Percentiles rank a stretch among this genome's conserved stretches.
Conservation (phyloP, 805 yeast species). For the Candida chilensis region DNA sequence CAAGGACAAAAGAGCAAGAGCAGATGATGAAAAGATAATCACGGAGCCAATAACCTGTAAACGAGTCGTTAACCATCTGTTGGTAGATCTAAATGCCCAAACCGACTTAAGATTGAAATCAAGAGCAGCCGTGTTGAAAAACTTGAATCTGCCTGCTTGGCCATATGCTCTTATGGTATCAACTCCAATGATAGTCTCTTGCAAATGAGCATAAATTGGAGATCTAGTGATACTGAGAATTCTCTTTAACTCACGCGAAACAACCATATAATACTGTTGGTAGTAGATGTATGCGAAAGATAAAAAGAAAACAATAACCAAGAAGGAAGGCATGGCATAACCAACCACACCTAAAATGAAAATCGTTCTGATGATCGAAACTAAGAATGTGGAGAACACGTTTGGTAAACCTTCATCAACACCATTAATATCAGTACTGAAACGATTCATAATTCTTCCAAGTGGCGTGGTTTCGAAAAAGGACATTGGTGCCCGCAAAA, state of each 20-base stretch:
- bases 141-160: slow-evolving; percentile 56
- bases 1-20: slow-evolving; percentile 31
- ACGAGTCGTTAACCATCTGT: slow-evolving; percentile 60
- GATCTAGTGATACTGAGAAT: slow-evolving; percentile 58
- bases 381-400: slow-evolving; percentile 38
- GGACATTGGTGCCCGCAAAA: slow-evolving; percentile 52
- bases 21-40: slow-evolving; percentile 41
- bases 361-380: slow-evolving; percentile 29
- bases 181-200: slow-evolving; percentile 72
- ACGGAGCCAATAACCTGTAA: slow-evolving; percentile 52
- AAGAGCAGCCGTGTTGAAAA: slow-evolving; percentile 39
- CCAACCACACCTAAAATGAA: slow-evolving; percentile 46
- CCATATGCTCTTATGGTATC: slow-evolving; percentile 71
- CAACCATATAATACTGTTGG: slow-evolving; percentile 58
- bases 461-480: slow-evolving; percentile 65
- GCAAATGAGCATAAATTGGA: slow-evolving; percentile 77
- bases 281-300: slow-evolving; percentile 55
- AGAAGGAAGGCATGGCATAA: slow-evolving; percentile 43
- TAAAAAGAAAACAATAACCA: slow-evolving; percentile 31
- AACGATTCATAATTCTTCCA: slow-evolving; percentile 58
- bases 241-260: slow-evolving; percentile 74
- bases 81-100: slow-evolving; percentile 42
- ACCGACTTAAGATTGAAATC: slow-evolving; percentile 39
- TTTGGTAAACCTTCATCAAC: slow-evolving; percentile 52
- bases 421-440: slow-evolving; percentile 51